Conservation (phyloP, 306 rosid genomes). For the Vigna trinervia region DNA sequence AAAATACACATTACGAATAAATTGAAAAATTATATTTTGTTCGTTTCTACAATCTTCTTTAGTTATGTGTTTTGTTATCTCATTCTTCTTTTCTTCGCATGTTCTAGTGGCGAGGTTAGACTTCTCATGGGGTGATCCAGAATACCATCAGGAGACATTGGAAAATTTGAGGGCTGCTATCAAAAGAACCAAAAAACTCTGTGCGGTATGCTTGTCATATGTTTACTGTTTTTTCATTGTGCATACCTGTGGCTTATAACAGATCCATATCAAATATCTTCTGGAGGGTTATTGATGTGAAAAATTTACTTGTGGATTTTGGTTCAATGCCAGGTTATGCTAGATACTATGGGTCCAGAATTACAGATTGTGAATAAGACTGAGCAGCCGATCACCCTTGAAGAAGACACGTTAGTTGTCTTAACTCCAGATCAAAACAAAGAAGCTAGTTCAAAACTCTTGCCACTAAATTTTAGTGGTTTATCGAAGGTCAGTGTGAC, state of each 20-base stretch:
- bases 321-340: slow-evolving; percentile 73
- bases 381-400: slow-evolving; percentile 67
- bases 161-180: slow-evolving; percentile 75
- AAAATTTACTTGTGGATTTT: slow-evolving; percentile 5
- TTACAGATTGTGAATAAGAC: slow-evolving; percentile 79
- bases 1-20: slow-evolving; percentile 24
- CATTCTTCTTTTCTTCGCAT: slow-evolving; percentile 32
- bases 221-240: slow-evolving; percentile 3
- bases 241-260: background rate
- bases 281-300: slow-evolving; percentile 19
- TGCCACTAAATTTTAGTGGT: slow-evolving; percentile 81
- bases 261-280: slow-evolving; percentile 18
- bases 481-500: slow-evolving; percentile 68
- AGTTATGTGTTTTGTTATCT: slow-evolving; percentile 26
- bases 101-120: slow-evolving; percentile 84
- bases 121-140: slow-evolving; percentile 82
- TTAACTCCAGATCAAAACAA: slow-evolving; percentile 80
- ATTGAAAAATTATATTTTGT: slow-evolving; percentile 7
- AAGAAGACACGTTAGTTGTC: slow-evolving; percentile 69
- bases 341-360: slow-evolving; percentile 90
- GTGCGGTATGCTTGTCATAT: slow-evolving; percentile 63
- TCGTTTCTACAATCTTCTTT: slow-evolving; percentile 11
- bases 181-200: slow-evolving; percentile 69
- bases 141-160: slow-evolving; percentile 83
- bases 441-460: slow-evolving; percentile 73